phyloP scores from a whole-genome alignment of 2,329 filamentous ascomycete genomes.

The Didymella lethalis region DNA sequence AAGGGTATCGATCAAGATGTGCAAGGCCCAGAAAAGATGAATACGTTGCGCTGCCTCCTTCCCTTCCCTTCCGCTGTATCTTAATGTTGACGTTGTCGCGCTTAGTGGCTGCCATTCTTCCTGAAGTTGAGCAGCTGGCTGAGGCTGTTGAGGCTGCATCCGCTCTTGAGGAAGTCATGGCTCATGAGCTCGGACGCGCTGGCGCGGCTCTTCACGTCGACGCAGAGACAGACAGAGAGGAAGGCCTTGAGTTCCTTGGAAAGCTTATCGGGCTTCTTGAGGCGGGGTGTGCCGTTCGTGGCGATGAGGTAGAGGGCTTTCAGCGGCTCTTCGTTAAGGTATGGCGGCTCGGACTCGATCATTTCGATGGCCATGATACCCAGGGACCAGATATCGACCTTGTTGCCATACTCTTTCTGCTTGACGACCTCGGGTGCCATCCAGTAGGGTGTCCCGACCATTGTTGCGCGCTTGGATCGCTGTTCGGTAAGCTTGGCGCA shows the following conservation, averaged over 20 bases:
- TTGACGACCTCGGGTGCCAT: constrained; percentile 99
- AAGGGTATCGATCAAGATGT: constrained; percentile 43
- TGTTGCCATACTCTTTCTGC: constrained; percentile 97
- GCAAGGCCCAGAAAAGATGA: constrained; percentile 24
- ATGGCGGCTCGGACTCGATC: constrained; percentile 98
- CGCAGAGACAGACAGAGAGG: constrained; percentile 93
- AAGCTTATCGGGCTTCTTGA: constrained; percentile 98
- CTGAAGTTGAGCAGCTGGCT: constrained; percentile 85
- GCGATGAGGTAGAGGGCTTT: constrained; percentile 98
- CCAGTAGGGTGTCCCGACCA: constrained; percentile 99
- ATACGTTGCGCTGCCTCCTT: constrained; percentile 7
- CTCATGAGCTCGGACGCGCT: constrained; percentile 88
- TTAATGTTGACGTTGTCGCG: not conserved
- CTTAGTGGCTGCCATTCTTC: constrained; percentile 69
- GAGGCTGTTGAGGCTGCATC: constrained; percentile 82
- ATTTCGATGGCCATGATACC: constrained; percentile 99
- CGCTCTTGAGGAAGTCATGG: constrained; percentile 94
- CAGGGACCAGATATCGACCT: constrained; percentile 98
- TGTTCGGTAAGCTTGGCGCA: constrained; percentile 97
- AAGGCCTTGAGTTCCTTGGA: constrained; percentile 98
- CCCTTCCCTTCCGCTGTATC: not conserved
- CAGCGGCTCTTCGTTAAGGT: constrained; percentile 95
- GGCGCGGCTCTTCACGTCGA: constrained; percentile 93
- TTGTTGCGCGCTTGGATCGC: constrained; percentile 96
- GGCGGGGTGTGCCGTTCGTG: constrained; percentile 92